phyloP scores from a whole-genome alignment of 192 early-diverging fungal species.

The Linnemannia zychae region DNA sequence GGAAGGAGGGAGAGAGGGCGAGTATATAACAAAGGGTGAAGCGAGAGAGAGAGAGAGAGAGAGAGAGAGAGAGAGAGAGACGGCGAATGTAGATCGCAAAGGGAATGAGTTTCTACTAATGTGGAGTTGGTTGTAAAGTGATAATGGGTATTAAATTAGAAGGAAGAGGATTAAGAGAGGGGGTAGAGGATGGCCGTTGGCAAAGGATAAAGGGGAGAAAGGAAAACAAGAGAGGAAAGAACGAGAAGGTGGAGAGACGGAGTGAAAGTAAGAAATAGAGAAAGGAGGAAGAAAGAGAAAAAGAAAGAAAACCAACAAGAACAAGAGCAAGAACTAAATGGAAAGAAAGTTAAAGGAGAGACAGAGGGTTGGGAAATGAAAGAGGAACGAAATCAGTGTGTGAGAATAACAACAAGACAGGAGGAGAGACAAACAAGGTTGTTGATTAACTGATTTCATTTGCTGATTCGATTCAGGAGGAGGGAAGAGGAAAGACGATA shows the following conservation, averaged over 20 bases:
- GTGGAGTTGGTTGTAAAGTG: neutral
- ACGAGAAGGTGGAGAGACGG: neutral
- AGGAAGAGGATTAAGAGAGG: neutral
- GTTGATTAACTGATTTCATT: neutral
- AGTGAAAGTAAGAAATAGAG: neutral
- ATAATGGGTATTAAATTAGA: slow-evolving; percentile 1
- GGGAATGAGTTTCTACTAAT: neutral
- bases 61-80: neutral
- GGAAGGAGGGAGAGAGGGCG: neutral
- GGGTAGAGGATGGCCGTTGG: neutral
- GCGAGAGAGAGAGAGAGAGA: neutral
- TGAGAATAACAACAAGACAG: neutral
- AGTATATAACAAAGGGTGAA: neutral
- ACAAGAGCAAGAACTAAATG: neutral
- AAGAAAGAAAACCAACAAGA: neutral
- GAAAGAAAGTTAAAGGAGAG: neutral
- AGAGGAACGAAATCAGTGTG: neutral
- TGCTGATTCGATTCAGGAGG: neutral
- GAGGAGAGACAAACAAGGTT: slow-evolving; percentile 5
- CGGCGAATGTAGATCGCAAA: neutral
- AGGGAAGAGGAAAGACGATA: neutral
- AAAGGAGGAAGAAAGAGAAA: neutral
- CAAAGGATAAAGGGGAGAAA: neutral
- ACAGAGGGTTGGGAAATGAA: neutral
- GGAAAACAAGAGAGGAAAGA: neutral